Percentiles rank a stretch among this genome's conserved stretches.
Evolutionary conservation across 768 basidiomycete species (phyloP).

Genomic region (Phylloporus sp.): DNA sequence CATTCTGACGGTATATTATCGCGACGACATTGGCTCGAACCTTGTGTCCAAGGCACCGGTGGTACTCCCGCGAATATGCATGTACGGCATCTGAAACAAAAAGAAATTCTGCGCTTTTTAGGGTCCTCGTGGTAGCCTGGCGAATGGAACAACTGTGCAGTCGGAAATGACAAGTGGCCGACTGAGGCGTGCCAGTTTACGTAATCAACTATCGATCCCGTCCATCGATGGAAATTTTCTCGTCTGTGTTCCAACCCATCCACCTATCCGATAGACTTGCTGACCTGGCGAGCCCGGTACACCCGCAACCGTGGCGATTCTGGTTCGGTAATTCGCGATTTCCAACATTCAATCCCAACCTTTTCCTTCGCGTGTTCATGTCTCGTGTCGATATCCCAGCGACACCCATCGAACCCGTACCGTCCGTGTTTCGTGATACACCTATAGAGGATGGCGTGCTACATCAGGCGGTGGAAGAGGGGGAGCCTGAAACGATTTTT

Average conservation of each 20-base stretch:
- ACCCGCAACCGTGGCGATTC: constrained; percentile 68
- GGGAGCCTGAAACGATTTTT: constrained; percentile 46
- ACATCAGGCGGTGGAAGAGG: constrained; percentile 12
- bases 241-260: constrained; percentile 19
- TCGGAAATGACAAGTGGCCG: constrained; percentile 23
- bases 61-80: too few relatives aligned
- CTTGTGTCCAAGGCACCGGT: too few relatives aligned
- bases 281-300: constrained; percentile 62
- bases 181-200: constrained; percentile 18
- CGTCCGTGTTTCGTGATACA: constrained; percentile 22
- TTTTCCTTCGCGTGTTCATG: constrained; percentile 49
- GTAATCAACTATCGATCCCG: constrained; percentile 11
- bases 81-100: too few relatives aligned
- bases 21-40: too few relatives aligned
- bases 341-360: constrained; percentile 23
- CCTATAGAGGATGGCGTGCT: constrained; percentile 16
- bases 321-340: constrained; percentile 64
- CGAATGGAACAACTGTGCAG: too few relatives aligned
- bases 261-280: too few relatives aligned
- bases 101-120: too few relatives aligned
- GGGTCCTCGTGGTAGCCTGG: constrained; percentile 26
- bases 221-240: constrained; percentile 13
- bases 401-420: constrained; percentile 31
- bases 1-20: too few relatives aligned
- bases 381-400: constrained; percentile 40